phyloP scores from a whole-genome alignment of 768 basidiomycete species.

The Hygrophoropsis aurantiaca region DNA sequence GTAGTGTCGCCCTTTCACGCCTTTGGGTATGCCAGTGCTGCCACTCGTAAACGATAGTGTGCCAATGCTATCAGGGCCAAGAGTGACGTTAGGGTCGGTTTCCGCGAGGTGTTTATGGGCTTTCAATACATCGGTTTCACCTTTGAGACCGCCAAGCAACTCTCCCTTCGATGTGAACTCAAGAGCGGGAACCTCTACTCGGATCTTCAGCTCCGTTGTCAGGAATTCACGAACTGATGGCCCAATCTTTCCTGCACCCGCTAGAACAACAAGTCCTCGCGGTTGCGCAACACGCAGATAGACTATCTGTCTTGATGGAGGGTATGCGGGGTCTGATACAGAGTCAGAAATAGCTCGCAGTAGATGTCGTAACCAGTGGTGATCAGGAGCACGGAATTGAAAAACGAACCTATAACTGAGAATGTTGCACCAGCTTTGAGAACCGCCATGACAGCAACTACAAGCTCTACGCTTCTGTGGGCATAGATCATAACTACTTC shows the following conservation, averaged over 20 bases:
- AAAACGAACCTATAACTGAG: slow-evolving; percentile 84
- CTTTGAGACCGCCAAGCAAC: slow-evolving; percentile 61
- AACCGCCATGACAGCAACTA: slow-evolving; percentile 95
- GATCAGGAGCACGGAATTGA: not conserved
- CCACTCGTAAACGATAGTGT: slow-evolving; percentile 97
- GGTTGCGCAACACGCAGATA: slow-evolving; percentile 94
- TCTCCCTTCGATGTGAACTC: slow-evolving; percentile 65
- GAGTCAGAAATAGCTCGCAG: not conserved
- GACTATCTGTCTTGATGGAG: slow-evolving; percentile 86
- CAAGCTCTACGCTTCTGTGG: slow-evolving; percentile 92
- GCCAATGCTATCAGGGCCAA: slow-evolving; percentile 95
- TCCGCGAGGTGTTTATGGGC: slow-evolving; percentile 49
- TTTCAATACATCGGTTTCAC: slow-evolving; percentile 63
- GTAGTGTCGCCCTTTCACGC: slow-evolving; percentile 94
- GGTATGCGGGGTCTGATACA: slow-evolving; percentile 88
- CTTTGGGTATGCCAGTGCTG: slow-evolving; percentile 97
- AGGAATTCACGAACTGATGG: slow-evolving; percentile 85
- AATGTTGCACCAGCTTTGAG: slow-evolving; percentile 96
- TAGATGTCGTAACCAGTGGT: not conserved
- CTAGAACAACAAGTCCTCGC: slow-evolving; percentile 85
- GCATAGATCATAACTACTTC: slow-evolving; percentile 99
- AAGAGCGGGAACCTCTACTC: slow-evolving; percentile 88
- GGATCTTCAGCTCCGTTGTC: slow-evolving; percentile 72
- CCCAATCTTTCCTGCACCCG: slow-evolving; percentile 81
- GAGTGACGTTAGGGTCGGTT: slow-evolving; percentile 74